phyloP scores from a whole-genome alignment of 164 flowering plant species.

The Magnolia kwangsiensis region DNA sequence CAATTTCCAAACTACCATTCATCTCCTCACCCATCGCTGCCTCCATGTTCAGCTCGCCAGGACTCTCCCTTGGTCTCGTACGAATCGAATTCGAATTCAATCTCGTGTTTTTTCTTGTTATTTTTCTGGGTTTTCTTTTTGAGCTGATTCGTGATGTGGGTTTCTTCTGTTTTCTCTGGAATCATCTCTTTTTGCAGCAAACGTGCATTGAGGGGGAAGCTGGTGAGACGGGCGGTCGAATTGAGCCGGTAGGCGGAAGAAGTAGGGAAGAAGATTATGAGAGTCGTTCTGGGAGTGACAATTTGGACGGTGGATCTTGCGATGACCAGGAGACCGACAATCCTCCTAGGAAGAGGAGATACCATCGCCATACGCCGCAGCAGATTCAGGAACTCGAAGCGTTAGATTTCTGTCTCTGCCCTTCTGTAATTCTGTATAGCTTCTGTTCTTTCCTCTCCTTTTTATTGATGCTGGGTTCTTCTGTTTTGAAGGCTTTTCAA shows the following conservation, averaged over 20 bases:
- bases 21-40: conserved; percentile 47
- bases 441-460: neutral
- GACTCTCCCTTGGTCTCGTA: conserved; percentile 95
- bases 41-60: conserved; percentile 82
- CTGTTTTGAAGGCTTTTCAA: conserved; percentile 59
- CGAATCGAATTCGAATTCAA: neutral
- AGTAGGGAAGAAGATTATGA: conserved; percentile 81
- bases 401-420: conserved; percentile 30
- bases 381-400: conserved; percentile 98
- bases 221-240: conserved; percentile 36
- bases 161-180: neutral
- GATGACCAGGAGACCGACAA: conserved; percentile 80
- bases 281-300: conserved; percentile 95
- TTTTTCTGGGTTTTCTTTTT: neutral
- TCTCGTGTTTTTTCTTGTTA: neutral
- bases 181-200: conserved; percentile 41
- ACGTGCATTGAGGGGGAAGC: conserved; percentile 69
- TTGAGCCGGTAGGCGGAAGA: conserved; percentile 40
- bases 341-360: conserved; percentile 81
- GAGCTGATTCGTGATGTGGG: neutral
- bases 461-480: neutral
- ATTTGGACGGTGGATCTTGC: conserved; percentile 83
- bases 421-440: too few species aligned
- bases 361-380: conserved; percentile 96
- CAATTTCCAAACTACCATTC: conserved; percentile 53